These are phyloP conservation scores for Aquilaria malaccensis DNA, from an alignment of 345 rosid genomes.

Conservation along the genomic window DNA sequence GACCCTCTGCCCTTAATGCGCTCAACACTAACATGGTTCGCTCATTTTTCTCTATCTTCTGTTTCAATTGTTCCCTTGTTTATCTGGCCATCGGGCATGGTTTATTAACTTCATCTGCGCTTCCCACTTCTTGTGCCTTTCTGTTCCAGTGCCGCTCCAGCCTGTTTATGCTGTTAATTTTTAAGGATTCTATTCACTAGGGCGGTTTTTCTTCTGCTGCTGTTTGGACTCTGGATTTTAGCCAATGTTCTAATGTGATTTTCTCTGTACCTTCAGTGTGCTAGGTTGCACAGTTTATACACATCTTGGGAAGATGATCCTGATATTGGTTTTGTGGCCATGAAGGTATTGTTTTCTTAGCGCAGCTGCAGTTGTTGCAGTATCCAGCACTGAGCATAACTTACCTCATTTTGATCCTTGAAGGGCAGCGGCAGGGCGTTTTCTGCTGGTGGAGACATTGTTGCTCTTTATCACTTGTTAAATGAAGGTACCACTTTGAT, in stretches of 20 bases:
- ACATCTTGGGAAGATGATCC: slow-evolving; percentile 87
- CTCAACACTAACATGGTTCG: slow-evolving; percentile 65
- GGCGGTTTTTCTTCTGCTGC: background rate
- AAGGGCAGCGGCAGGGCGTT: slow-evolving; percentile 97
- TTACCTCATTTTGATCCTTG: slow-evolving; percentile 21
- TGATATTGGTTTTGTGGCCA: slow-evolving; percentile 57
- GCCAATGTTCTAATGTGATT: background rate
- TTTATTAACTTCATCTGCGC: no score
- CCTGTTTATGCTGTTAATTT: background rate
- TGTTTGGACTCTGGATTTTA: background rate
- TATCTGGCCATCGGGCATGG: background rate
- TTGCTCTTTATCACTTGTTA: slow-evolving; percentile 50
- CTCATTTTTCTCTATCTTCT: background rate
- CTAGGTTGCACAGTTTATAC: slow-evolving; percentile 55
- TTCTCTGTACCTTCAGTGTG: slow-evolving; percentile 30
- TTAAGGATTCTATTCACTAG: background rate
- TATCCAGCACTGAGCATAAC: background rate
- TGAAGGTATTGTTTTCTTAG: slow-evolving; percentile 48
- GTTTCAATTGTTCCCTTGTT: background rate
- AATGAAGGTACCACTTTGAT: slow-evolving; percentile 43
- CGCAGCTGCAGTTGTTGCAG: background rate
- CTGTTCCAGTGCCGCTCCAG: no score
- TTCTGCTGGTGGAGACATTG: slow-evolving; percentile 93
- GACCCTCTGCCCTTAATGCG: slow-evolving; percentile 82
- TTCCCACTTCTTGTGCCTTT: background rate